These are phyloP conservation scores for Schwanniomyces etchellsii DNA, from an alignment of 1,139 yeast genomes.

Conservation along the genomic window DNA sequence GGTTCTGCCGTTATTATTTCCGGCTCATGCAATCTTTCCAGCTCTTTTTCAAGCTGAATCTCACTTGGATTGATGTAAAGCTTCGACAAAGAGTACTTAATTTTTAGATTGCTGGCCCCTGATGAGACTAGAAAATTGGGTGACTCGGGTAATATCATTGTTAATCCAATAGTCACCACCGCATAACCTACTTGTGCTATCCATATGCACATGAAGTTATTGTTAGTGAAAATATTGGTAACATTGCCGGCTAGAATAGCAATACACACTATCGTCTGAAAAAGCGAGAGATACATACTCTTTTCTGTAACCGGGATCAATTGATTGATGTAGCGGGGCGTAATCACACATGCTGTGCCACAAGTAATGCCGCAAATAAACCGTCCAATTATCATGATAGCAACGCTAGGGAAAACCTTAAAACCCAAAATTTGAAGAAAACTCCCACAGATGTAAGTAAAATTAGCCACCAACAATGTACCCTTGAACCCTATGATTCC, in stretches of 20 bases:
- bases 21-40: background rate
- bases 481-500: constrained; percentile 7
- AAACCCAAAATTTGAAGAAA: constrained; percentile 10
- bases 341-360: constrained; percentile 21
- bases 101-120: background rate
- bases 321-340: constrained; percentile 23
- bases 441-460: constrained; percentile 13
- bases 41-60: constrained; percentile 2
- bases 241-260: constrained; percentile 5
- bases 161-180: constrained; percentile 1
- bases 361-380: constrained; percentile 19
- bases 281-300: constrained; percentile 17
- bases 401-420: constrained; percentile 3
- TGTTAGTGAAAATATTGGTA: background rate
- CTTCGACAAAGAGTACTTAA: constrained; percentile 1
- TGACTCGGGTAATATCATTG: constrained; percentile 4
- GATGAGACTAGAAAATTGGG: background rate
- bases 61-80: constrained; percentile 3
- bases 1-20: no score
- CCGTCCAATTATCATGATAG: constrained; percentile 17
- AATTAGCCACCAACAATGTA: constrained; percentile 7
- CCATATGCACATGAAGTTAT: constrained; percentile 10
- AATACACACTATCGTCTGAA: constrained; percentile 19
- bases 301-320: constrained; percentile 10
- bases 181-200: constrained; percentile 10